phyloP scores from a whole-genome alignment of 768 basidiomycete genomes.

The Trichaptum fuscoviolaceum region DNA sequence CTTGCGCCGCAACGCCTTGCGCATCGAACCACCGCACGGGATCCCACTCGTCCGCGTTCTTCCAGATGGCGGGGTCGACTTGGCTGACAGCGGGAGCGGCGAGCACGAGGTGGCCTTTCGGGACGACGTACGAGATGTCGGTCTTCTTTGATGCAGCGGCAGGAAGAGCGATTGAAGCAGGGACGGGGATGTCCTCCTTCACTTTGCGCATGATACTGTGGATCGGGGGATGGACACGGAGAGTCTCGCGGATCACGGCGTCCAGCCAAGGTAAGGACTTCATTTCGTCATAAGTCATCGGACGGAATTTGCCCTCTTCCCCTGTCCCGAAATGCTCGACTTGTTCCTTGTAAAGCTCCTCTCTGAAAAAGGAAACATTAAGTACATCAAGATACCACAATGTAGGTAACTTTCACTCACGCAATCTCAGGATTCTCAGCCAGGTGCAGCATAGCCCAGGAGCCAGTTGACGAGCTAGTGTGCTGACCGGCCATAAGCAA shows the following conservation, averaged over 20 bases:
- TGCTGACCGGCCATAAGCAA: constrained; percentile 99
- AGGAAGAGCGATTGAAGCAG: constrained; percentile 73
- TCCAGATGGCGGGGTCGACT: constrained; percentile 83
- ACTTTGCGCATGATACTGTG: constrained; percentile 95
- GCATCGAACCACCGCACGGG: constrained; percentile 83
- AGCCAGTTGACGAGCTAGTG: constrained; percentile 87
- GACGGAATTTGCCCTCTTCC: constrained; percentile 67
- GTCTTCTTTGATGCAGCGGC: constrained; percentile 59
- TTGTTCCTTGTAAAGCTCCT: constrained; percentile 87
- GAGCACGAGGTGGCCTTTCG: constrained; percentile 85
- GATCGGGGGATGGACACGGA: constrained; percentile 91
- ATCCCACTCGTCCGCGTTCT: constrained; percentile 63
- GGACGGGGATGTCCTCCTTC: constrained; percentile 78
- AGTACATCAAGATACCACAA: not conserved
- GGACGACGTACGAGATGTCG: constrained; percentile 74
- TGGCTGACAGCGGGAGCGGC: constrained; percentile 87
- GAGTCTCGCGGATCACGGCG: constrained; percentile 87
- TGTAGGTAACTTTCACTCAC: constrained; percentile 38
- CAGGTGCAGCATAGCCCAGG: constrained; percentile 87
- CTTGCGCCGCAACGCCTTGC: constrained; percentile 75
- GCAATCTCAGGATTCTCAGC: constrained; percentile 69
- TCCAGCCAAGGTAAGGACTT: constrained; percentile 80
- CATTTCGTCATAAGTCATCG: constrained; percentile 82
- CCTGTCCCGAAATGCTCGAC: constrained; percentile 71
- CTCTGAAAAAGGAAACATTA: constrained; percentile 37